These are phyloP conservation scores for Lanmaoa pseudosensibilis DNA, from an alignment of 768 basidiomycete genomes.

Conservation along the genomic window DNA sequence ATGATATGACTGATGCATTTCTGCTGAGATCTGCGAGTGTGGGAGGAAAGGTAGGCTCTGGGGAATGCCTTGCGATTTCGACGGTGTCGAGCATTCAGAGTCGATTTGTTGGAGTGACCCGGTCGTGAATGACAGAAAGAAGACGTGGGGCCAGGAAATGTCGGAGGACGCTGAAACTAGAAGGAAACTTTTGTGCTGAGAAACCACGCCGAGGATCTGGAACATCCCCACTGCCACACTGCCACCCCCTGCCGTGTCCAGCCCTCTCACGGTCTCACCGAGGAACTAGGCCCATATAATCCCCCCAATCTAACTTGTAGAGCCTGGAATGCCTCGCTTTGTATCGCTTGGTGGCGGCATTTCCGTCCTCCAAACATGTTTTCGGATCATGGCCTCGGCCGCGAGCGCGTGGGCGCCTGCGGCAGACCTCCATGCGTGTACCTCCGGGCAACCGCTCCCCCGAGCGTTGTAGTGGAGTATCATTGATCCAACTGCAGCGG, in stretches of 20 bases:
- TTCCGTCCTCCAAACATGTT: neutral
- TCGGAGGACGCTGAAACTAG: neutral
- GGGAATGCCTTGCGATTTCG: neutral
- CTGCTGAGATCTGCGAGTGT: slow-evolving; percentile 67
- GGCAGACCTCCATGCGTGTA: neutral
- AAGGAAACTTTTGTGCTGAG: slow-evolving; percentile 12
- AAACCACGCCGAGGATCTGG: slow-evolving; percentile 14
- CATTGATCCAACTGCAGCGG: neutral
- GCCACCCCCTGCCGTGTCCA: slow-evolving; percentile 24
- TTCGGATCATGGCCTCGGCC: neutral
- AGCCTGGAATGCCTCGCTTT: neutral
- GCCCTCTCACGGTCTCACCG: neutral
- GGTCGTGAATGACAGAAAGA: neutral
- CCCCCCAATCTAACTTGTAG: too few species aligned
- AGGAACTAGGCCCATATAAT: neutral
- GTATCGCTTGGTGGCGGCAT: neutral
- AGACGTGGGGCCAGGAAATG: neutral
- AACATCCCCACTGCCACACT: slow-evolving; percentile 17
- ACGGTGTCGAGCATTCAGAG: slow-evolving; percentile 10
- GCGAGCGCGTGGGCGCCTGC: neutral
- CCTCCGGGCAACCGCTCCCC: neutral
- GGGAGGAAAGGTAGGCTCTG: slow-evolving; percentile 29
- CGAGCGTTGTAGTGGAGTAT: neutral
- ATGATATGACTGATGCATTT: slow-evolving; percentile 74
- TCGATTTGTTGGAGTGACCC: too few species aligned